These are phyloP conservation scores for Fragaria nilgerrensis DNA, from an alignment of 306 rosid genomes.

Conservation along the genomic window DNA sequence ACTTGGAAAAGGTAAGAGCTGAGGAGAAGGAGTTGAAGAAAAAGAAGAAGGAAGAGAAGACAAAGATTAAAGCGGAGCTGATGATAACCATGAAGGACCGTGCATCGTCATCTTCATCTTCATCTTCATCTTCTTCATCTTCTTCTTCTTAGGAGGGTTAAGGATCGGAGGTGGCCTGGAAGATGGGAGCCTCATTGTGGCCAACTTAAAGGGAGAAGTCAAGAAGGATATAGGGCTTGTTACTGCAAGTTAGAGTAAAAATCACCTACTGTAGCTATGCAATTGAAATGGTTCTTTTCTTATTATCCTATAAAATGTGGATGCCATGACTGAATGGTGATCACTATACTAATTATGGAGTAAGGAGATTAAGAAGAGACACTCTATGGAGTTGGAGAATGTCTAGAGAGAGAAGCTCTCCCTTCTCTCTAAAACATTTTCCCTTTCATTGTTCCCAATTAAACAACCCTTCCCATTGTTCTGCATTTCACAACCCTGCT, in stretches of 20 bases:
- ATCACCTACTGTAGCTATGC: no score
- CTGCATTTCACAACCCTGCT: no score
- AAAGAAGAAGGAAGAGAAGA: constrained; percentile 52
- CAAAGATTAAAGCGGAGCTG: constrained; percentile 44
- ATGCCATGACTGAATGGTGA: constrained; percentile 3
- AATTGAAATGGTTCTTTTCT: no score
- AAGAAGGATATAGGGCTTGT: constrained; percentile 26
- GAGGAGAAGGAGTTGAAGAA: constrained; percentile 63
- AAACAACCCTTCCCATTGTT: no score
- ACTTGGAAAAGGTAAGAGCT: constrained; percentile 44
- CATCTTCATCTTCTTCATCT: no score
- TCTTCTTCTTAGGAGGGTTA: no score
- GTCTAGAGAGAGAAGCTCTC: no score
- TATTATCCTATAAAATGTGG: neutral
- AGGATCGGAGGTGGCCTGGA: no score
- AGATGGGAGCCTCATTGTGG: no score
- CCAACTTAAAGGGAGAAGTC: constrained; percentile 37
- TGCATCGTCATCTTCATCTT: constrained; percentile 31
- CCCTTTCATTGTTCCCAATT: no score
- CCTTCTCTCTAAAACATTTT: no score
- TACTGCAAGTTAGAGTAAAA: constrained; percentile 15
- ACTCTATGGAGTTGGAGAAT: no score
- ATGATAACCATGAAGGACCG: constrained; percentile 28
- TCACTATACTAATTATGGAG: constrained; percentile 32
- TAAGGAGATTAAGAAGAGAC: constrained; percentile 57